Percentiles rank a stretch among this genome's conserved stretches.
Conservation (phyloP, 495 filamentous ascomycete species). For the Lasiosphaeria miniovina region DNA sequence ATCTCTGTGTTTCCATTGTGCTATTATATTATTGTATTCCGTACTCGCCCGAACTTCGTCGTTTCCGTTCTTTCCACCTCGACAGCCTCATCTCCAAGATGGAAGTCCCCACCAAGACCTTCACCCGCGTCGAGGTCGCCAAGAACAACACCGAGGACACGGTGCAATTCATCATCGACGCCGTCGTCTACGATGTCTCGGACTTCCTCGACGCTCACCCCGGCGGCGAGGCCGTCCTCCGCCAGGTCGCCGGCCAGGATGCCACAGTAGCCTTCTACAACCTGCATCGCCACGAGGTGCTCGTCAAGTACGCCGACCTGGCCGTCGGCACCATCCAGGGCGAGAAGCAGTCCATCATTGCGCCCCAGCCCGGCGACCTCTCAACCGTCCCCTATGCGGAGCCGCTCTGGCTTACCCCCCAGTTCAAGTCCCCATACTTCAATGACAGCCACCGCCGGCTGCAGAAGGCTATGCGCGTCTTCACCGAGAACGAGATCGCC, state of each 20-base stretch:
- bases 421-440: conserved; percentile 81
- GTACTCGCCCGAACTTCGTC: no score
- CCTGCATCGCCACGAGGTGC: conserved; percentile 87
- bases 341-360: conserved; percentile 71
- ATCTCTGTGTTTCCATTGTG: no score
- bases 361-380: conserved; percentile 66
- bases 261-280: conserved; percentile 89
- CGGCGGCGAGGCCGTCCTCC: conserved; percentile 76
- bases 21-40: no score
- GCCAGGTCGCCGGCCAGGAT: conserved; percentile 81
- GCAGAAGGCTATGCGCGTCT: conserved; percentile 69
- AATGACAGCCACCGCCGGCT: conserved; percentile 70
- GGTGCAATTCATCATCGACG: conserved; percentile 79
- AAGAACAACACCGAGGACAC: conserved; percentile 81
- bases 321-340: conserved; percentile 72
- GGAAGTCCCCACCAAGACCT: conserved; percentile 41
- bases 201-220: conserved; percentile 92
- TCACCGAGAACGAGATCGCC: conserved; percentile 65
- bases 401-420: conserved; percentile 73
- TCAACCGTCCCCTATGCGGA: conserved; percentile 78
- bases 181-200: conserved; percentile 87
- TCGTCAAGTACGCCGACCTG: conserved; percentile 71
- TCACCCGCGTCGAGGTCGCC: conserved; percentile 74
- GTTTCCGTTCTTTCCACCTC: no score
- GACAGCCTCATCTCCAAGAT: conserved; percentile 5